A percentile compares a stretch with the other conserved stretches of the same genome.
Conservation (phyloP, 1,284 basidiomycete species). For the Puccinia brachypodii region DNA sequence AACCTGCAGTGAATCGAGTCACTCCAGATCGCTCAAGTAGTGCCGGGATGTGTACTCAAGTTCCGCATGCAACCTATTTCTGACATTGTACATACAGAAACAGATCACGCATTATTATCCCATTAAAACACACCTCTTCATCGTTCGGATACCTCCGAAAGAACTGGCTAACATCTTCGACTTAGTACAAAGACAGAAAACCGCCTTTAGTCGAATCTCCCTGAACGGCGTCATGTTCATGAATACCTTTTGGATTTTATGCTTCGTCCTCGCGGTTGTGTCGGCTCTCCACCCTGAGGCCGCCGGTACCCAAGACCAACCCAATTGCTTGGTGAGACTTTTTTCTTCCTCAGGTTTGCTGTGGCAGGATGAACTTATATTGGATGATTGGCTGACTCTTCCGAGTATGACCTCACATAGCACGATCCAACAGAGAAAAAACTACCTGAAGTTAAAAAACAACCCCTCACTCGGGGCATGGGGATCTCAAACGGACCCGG, state of each 20-base stretch:
- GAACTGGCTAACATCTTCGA: neutral
- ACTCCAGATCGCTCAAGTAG: neutral
- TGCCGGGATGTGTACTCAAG: neutral
- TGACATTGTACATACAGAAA: neutral
- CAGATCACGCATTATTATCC: neutral
- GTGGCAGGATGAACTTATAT: neutral
- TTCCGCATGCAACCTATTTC: neutral
- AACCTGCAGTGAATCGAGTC: no score
- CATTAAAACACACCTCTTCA: neutral
- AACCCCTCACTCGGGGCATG: neutral
- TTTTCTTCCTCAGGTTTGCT: neutral
- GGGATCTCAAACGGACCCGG: constrained; percentile 3
- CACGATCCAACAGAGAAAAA: neutral
- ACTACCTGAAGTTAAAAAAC: neutral
- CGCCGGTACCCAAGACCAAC: neutral
- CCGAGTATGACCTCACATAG: neutral
- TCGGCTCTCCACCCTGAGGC: neutral
- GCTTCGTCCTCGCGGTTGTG: neutral
- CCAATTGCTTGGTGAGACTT: neutral
- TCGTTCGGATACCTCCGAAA: neutral
- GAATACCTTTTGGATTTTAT: neutral
- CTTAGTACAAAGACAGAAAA: neutral
- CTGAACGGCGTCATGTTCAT: neutral
- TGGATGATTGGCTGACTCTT: neutral
- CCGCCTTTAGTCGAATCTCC: neutral